Evolutionary conservation across 805 yeast species (phyloP).

Genomic region (Pichia paraexigua): DNA sequence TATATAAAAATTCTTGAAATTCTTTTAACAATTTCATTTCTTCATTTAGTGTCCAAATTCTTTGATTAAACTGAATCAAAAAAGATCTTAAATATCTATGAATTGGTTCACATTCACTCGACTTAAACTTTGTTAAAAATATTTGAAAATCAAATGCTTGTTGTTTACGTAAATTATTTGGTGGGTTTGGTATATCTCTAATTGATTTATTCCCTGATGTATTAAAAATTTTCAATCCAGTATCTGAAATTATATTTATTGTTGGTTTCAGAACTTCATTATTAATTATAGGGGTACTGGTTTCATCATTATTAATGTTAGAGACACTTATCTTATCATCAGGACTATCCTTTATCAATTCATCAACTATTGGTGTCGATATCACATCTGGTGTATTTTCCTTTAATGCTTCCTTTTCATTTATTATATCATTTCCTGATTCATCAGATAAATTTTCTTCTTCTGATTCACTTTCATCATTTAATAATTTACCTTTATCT

Average conservation of each 20-base stretch:
- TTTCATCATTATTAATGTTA: background rate
- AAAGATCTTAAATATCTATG: slow-evolving; percentile 83
- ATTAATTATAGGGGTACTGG: background rate
- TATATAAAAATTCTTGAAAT: slow-evolving; percentile 64
- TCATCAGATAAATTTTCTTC: background rate
- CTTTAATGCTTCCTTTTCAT: background rate
- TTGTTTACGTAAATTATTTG: slow-evolving; percentile 22
- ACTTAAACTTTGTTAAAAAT: slow-evolving; percentile 64
- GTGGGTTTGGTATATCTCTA: slow-evolving; percentile 24
- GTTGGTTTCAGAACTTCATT: background rate
- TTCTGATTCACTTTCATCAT: background rate
- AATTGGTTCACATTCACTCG: slow-evolving; percentile 78
- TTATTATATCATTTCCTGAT: background rate
- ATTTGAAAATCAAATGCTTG: slow-evolving; percentile 72
- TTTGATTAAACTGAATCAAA: slow-evolving; percentile 62
- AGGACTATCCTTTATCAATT: background rate
- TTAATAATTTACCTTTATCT: background rate
- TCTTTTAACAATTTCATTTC: slow-evolving; percentile 71
- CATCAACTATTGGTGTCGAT: background rate
- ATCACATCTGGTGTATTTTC: background rate
- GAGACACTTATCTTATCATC: background rate
- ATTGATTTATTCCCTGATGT: slow-evolving; percentile 7
- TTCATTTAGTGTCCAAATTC: slow-evolving; percentile 66
- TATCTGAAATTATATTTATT: background rate
- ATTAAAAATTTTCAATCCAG: background rate